These are phyloP conservation scores for Magnolia kwangsiensis DNA, from an alignment of 164 flowering plant genomes.

Conservation along the genomic window DNA sequence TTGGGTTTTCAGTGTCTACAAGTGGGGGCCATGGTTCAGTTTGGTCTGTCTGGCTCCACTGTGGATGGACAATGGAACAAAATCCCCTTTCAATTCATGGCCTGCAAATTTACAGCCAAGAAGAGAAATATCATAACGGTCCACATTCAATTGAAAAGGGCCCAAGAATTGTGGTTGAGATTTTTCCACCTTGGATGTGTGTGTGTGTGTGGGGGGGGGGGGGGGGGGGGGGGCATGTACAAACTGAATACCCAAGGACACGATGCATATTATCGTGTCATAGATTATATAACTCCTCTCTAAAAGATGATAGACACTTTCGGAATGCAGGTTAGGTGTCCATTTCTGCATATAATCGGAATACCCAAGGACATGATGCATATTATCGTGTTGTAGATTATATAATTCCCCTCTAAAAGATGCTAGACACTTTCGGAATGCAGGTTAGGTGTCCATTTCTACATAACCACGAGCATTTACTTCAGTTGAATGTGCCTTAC, in stretches of 20 bases:
- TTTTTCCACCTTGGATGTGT: too few species aligned
- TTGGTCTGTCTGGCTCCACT: too few species aligned
- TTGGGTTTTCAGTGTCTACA: too few species aligned
- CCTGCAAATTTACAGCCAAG: too few species aligned
- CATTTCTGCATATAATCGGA: not conserved
- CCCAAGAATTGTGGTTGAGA: too few species aligned
- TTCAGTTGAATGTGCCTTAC: conserved; percentile 31
- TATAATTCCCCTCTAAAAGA: not conserved
- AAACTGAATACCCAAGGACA: not conserved
- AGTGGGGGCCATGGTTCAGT: too few species aligned
- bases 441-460: not conserved
- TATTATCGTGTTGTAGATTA: not conserved
- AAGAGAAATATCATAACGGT: too few species aligned
- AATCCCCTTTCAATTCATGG: too few species aligned
- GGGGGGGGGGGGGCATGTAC: too few species aligned
- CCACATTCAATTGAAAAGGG: too few species aligned
- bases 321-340: not conserved
- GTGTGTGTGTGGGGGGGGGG: too few species aligned
- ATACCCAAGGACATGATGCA: not conserved
- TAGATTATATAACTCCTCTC: not conserved
- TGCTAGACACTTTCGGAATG: not conserved
- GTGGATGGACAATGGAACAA: too few species aligned
- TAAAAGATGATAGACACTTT: not conserved
- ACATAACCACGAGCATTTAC: not conserved
- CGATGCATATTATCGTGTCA: not conserved